phyloP scores from a whole-genome alignment of 208 protist species.

The Trypanosoma rangeli region DNA sequence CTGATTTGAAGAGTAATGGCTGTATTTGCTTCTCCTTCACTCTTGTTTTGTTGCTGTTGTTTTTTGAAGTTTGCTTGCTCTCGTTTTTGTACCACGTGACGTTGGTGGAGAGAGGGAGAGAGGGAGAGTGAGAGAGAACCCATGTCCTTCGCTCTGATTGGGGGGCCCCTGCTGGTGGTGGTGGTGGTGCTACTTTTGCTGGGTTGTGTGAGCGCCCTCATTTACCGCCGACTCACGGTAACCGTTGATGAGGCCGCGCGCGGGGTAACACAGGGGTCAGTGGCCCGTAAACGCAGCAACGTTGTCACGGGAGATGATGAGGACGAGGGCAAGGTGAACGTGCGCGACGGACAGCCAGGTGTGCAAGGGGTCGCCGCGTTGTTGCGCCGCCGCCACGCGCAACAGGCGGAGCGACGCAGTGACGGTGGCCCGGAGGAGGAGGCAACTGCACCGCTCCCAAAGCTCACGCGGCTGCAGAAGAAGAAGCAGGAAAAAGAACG shows the following conservation, averaged over 20 bases:
- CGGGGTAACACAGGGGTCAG: background rate
- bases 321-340: constrained; percentile 8
- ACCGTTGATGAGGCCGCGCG: background rate
- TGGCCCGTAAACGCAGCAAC: background rate
- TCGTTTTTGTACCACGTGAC: background rate
- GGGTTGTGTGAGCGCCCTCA: background rate
- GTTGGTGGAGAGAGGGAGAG: background rate
- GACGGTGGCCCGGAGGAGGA: constrained; percentile 5
- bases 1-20: too few species aligned
- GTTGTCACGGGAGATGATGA: constrained; percentile 7
- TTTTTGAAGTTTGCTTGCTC: background rate
- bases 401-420: background rate
- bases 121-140: background rate
- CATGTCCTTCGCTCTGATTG: constrained; percentile 9
- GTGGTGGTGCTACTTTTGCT: background rate
- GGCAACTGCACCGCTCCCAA: constrained; percentile 20
- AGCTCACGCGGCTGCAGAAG: constrained; percentile 55
- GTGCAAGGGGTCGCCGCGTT: background rate
- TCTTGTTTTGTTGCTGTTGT: background rate
- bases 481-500: constrained; percentile 64
- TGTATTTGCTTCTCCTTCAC: too few species aligned
- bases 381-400: constrained; percentile 3
- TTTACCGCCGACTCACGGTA: background rate
- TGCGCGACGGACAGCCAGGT: background rate
- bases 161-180: background rate